Base-by-base conservation (phyloP, 2,329 filamentous ascomycete genomes). In the Fusarium virguliforme region DNA sequence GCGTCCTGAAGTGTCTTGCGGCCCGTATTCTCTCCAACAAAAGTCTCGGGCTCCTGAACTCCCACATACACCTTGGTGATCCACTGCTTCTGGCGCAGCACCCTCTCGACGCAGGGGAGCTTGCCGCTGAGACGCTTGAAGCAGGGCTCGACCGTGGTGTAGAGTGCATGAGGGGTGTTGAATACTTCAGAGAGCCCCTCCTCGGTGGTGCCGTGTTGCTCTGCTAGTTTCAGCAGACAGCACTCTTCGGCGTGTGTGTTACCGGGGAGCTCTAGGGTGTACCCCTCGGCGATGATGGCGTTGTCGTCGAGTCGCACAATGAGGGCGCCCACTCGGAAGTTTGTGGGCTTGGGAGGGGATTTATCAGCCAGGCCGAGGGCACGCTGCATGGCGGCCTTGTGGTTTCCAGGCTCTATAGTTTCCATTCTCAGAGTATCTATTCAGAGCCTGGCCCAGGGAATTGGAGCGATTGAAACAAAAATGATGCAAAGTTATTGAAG, bases 181-280 rank as follows among this genome's bases (percentile, higher is more conserved):
- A 82, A 78, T 18, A 72, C 65, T n/a, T 71, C 64, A 1, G 88
- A 82, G 5, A 94, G 85, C 0, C 81, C 78, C 58, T 88, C 87
- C 71, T 92, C 90, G 0, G 85, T 64, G 0, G 86, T 82, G 3
- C 77, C 77, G 61, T 88, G 78, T 68, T 83, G 74, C 53, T 83
- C 76, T 2, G 88, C 84, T 13, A 91, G 87, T 80, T 99, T 98
- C 54, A 91, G 82, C 62, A 99, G 87, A 77, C 94, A 97, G 80
- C 92, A 95, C 83, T 99, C 94, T 79, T 99, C 96, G 4, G 96
- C 96, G 78, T 99, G 96, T 0, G 96, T 98, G 83, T 99, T 99
- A 43, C 95, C 96, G 0, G 90, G 87, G 4, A 95, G 89, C 81
- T 99, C 95, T 64, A 98, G 87, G 0, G 96, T 98, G 83, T 95